phyloP scores from a whole-genome alignment of 352 stramenopile species.

The Phytophthora uliginosa region DNA sequence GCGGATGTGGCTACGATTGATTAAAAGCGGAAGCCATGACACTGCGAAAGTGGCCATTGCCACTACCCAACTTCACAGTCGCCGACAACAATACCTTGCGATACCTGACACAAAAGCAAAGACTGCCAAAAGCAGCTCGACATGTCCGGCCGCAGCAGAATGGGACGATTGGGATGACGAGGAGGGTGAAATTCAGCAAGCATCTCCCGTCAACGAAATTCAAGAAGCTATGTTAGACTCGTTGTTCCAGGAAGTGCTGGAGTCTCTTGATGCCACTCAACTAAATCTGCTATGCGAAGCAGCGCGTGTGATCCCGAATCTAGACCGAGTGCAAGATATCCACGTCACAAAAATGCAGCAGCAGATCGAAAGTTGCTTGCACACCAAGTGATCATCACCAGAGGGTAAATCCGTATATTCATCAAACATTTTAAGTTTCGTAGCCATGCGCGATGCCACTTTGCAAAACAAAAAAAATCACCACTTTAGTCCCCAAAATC shows the following conservation, averaged over 20 bases:
- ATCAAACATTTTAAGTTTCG: neutral
- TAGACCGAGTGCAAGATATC: conserved; percentile 2
- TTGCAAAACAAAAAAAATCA: neutral
- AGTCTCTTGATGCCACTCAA: conserved; percentile 9
- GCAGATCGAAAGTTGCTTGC: conserved; percentile 23
- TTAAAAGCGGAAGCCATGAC: neutral
- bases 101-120: conserved; percentile 9
- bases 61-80: conserved; percentile 23
- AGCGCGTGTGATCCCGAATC: neutral
- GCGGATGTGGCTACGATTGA: conserved; percentile 29
- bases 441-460: neutral
- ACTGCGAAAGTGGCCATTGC: conserved; percentile 1
- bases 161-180: conserved; percentile 64
- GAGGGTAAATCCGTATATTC: conserved; percentile 14
- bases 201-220: conserved; percentile 11
- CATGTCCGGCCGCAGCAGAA: conserved; percentile 2
- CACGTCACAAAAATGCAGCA: conserved; percentile 32
- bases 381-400: neutral
- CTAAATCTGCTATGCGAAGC: conserved; percentile 11
- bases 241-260: conserved; percentile 22
- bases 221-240: conserved; percentile 4
- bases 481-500: conserved; percentile 12
- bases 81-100: conserved; percentile 13
- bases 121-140: neutral
- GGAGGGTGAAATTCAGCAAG: conserved; percentile 28